phyloP scores from a whole-genome alignment of 768 basidiomycete species.

The Leccinum variicolor region DNA sequence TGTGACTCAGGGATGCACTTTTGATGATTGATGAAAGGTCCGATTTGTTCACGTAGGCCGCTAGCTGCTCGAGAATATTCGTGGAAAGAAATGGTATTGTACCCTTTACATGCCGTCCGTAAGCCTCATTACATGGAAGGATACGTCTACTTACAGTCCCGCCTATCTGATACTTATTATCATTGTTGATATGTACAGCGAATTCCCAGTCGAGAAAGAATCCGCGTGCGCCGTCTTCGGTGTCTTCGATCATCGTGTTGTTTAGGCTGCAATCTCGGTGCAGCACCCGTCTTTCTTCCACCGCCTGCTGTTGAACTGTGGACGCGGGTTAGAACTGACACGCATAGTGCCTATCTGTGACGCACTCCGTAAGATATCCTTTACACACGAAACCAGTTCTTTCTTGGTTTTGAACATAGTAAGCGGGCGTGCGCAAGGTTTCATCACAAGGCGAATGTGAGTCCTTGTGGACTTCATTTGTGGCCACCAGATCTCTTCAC shows the following conservation, averaged over 20 bases:
- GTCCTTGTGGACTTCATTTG: not conserved
- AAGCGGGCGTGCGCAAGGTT: not conserved
- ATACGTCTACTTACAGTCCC: not conserved
- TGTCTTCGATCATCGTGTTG: not conserved
- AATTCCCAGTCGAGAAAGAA: not conserved
- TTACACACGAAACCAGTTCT: not conserved
- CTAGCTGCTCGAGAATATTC: not conserved
- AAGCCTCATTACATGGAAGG: not conserved
- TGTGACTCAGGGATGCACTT: not conserved
- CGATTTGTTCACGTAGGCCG: not conserved
- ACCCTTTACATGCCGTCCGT: not conserved
- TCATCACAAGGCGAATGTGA: not conserved
- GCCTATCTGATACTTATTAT: not conserved
- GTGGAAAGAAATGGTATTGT: not conserved
- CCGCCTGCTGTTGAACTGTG: not conserved
- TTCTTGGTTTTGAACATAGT: not conserved
- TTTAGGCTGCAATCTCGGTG: not conserved
- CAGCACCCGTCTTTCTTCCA: not conserved
- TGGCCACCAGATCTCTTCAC: not conserved
- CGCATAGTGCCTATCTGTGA: not conserved
- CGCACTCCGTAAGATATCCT: not conserved
- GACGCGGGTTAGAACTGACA: not conserved
- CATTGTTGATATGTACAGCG: not conserved
- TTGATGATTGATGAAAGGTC: not conserved
- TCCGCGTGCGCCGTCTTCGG: not conserved